A percentile compares a stretch with the other conserved stretches of the same genome.
Evolutionary conservation across 768 basidiomycete genomes (phyloP).

Genomic region (Mycena polygramma): DNA sequence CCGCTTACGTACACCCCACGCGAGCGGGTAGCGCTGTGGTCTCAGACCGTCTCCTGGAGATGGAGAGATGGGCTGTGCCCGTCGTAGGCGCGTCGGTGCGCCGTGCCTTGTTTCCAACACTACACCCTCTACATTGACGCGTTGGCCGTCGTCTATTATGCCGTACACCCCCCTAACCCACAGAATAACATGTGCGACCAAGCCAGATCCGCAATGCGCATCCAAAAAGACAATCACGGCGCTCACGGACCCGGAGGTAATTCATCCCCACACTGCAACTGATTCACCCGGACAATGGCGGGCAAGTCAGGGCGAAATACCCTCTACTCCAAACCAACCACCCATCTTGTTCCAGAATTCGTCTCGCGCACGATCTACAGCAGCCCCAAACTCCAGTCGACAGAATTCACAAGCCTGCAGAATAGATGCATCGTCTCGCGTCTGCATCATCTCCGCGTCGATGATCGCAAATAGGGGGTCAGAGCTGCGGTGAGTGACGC

Average conservation of each 20-base stretch:
- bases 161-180: neutral
- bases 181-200: neutral
- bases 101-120: conserved; percentile 29
- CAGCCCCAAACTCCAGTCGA: conserved; percentile 69
- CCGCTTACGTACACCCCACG: conserved; percentile 14
- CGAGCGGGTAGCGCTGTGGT: conserved; percentile 11
- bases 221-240: conserved; percentile 2
- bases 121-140: conserved; percentile 15
- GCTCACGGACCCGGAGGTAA: conserved; percentile 7
- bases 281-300: too few relatives aligned
- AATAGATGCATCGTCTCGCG: conserved; percentile 62
- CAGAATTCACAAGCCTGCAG: conserved; percentile 76
- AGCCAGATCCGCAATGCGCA: conserved; percentile 3
- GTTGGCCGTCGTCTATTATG: conserved; percentile 8
- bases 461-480: conserved; percentile 81
- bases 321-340: conserved; percentile 73
- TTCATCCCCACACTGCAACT: conserved; percentile 41
- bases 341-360: conserved; percentile 78
- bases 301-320: too few relatives aligned
- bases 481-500: conserved; percentile 73
- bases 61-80: conserved; percentile 17
- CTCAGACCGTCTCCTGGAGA: conserved; percentile 2
- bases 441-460: conserved; percentile 77
- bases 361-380: conserved; percentile 70
- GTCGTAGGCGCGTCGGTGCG: neutral